Percentiles rank a stretch among this genome's conserved stretches.
phyloP scores from a whole-genome alignment of 2,329 filamentous ascomycete genomes.

The Talaromyces atroroseus region DNA sequence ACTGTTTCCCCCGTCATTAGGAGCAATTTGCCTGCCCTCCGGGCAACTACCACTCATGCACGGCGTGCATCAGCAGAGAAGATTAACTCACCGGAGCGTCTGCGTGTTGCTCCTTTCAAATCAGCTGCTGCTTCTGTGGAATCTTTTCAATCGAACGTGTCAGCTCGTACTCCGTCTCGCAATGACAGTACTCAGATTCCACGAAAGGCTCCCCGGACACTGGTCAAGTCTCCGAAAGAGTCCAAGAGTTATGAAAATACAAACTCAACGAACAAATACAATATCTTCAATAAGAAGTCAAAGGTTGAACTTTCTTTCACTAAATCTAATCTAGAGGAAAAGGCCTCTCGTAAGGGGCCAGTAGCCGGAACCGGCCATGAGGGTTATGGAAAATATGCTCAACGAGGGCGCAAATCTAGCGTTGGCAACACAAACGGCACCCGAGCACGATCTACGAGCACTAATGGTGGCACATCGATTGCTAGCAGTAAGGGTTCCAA shows the following conservation, averaged over 20 bases:
- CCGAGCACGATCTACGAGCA: slow-evolving; percentile 38
- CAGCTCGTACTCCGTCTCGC: slow-evolving; percentile 29
- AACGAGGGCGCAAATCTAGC: slow-evolving; percentile 41
- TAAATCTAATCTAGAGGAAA: slow-evolving; percentile 53
- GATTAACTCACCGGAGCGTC: slow-evolving; percentile 29
- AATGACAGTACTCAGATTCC: slow-evolving; percentile 26
- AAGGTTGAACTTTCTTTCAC: slow-evolving; percentile 56
- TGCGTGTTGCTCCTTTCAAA: slow-evolving; percentile 24
- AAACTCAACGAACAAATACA: slow-evolving; percentile 59
- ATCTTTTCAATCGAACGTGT: slow-evolving; percentile 31
- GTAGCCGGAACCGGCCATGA: slow-evolving; percentile 92
- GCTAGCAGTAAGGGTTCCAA: slow-evolving; percentile 39
- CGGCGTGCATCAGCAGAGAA: slow-evolving; percentile 47
- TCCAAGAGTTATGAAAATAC: slow-evolving; percentile 26
- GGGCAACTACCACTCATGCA: slow-evolving; percentile 43
- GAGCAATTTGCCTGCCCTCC: slow-evolving; percentile 49
- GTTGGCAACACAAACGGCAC: slow-evolving; percentile 35
- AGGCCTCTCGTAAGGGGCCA: slow-evolving; percentile 65
- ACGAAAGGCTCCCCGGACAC: slow-evolving; percentile 33
- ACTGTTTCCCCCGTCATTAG: slow-evolving; percentile 51
- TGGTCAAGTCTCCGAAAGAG: slow-evolving; percentile 25
- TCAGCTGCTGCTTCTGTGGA: slow-evolving; percentile 33
- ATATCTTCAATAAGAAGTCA: slow-evolving; percentile 68
- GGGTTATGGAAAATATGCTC: slow-evolving; percentile 46
- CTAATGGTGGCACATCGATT: slow-evolving; percentile 30